Evolutionary conservation across 2,329 filamentous ascomycete species (phyloP), one percentile per base, ranked within the genome.

Genomic region (Pseudocercospora crystallina): DNA sequence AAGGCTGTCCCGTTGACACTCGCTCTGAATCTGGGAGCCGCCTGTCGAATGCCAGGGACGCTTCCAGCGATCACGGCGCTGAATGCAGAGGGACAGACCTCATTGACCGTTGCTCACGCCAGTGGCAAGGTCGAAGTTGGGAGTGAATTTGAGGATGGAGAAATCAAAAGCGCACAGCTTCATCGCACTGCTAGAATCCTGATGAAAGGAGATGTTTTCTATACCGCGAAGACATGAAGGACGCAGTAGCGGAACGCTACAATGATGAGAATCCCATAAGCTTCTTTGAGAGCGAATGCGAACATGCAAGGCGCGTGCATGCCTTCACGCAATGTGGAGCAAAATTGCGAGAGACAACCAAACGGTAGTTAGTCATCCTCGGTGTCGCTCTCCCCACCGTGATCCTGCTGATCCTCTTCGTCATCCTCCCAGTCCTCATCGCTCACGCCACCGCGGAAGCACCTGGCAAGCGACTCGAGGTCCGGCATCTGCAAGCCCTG

Each of bases 1-100:
- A 70, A 70, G 41, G 71, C 73, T 2, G 70, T 73, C 8, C 73
- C 74, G 0, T 53, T 75, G 29, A 74, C 73, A 4, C 67, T 68
- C 34, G 73, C 73, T 5, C 51, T 76, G 36, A 73, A 72, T 31
- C 67, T 72, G 11, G 73, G 73, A 4, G 66, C 73, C 10, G 70
- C 71, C 11, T 69, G 56, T 56, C 73, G 35, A 50, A 68, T 54
- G 56, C 56, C 30, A 33, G 61, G 61, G 1, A 66, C 62, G 8
- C 26, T 65, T 53, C 65, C 63, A 5, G 46, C 53, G 5, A 26
- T 45, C 35, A 53, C 50, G 8, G 63, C 58, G 0, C 37, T 52
- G 1, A 51, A 53, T 43, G 44, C 52, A 8, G 49, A 49, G 15
- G 59, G 54, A 8, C 57, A 49, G 26, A 56, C 54, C 5, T 59